Conservation (phyloP, 192 early-diverging fungal genomes). For the Entophlyctis helioformis region DNA sequence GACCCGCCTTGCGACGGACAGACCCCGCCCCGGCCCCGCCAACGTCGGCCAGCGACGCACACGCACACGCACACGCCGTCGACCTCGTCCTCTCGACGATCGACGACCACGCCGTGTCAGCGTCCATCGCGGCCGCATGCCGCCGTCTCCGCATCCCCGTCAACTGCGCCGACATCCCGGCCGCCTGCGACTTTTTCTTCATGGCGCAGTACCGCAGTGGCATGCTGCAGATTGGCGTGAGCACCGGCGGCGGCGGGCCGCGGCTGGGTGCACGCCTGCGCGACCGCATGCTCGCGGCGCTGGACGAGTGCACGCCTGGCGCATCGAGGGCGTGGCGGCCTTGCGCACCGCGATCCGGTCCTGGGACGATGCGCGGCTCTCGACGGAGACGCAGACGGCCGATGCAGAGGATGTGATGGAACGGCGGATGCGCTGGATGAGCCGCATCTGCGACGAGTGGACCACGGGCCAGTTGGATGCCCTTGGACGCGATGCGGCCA, state of each 20-base stretch:
- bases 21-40: not conserved
- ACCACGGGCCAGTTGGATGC: conserved; percentile 58
- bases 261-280: conserved; percentile 76
- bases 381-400: too few species aligned
- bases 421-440: conserved; percentile 76
- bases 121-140: conserved; percentile 51
- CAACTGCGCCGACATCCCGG: conserved; percentile 85
- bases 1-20: not conserved
- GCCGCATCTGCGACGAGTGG: conserved; percentile 74
- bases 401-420: conserved; percentile 40
- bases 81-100: conserved; percentile 31
- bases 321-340: conserved; percentile 21
- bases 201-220: conserved; percentile 58
- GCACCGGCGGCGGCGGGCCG: conserved; percentile 79
- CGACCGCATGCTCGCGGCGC: conserved; percentile 36
- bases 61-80: too few species aligned
- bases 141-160: conserved; percentile 64
- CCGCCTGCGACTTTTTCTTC: conserved; percentile 88
- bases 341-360: conserved; percentile 32
- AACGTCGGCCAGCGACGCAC: conserved; percentile 2
- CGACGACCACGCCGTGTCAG: conserved; percentile 51
- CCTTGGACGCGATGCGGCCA: conserved; percentile 51
- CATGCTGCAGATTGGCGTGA: conserved; percentile 56
- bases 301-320: conserved; percentile 5
- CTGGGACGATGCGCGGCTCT: too few species aligned